Conservation (phyloP, 345 rosid species). For the Reutealis trisperma region DNA sequence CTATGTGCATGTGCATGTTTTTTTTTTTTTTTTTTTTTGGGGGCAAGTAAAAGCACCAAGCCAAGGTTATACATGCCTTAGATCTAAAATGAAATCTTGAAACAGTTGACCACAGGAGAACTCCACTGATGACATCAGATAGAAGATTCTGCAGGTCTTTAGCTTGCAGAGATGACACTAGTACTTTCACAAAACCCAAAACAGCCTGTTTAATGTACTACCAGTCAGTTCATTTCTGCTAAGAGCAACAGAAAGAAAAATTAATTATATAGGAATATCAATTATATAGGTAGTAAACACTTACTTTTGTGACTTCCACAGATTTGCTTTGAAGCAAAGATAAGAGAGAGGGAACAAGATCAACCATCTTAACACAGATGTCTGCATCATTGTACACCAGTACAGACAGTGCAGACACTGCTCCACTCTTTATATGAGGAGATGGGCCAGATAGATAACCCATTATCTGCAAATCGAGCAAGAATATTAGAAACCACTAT, state of each 20-base stretch:
- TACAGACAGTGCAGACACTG: conserved; percentile 85
- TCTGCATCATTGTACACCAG: conserved; percentile 68
- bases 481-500: conserved; percentile 19
- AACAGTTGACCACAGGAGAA: conserved; percentile 81
- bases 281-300: conserved; percentile 6
- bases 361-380: conserved; percentile 57
- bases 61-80: conserved; percentile 48
- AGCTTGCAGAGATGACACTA: conserved; percentile 66
- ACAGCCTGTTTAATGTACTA: conserved; percentile 59
- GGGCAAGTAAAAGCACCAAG: background rate
- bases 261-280: background rate
- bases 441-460: conserved; percentile 92
- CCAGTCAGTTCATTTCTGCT: conserved; percentile 5
- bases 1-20: background rate
- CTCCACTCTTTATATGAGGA: conserved; percentile 92
- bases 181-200: conserved; percentile 84
- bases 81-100: conserved; percentile 88
- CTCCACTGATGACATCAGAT: conserved; percentile 48
- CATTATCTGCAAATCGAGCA: conserved; percentile 54
- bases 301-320: conserved; percentile 78
- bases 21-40: too few relatives aligned
- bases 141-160: conserved; percentile 68
- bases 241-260: background rate
- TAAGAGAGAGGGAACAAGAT: conserved; percentile 69
- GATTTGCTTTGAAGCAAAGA: conserved; percentile 84